Evolutionary conservation across 2,329 filamentous ascomycete species (phyloP), one percentile per base, ranked within the genome.

Genomic region (Lecanicillium sp.): DNA sequence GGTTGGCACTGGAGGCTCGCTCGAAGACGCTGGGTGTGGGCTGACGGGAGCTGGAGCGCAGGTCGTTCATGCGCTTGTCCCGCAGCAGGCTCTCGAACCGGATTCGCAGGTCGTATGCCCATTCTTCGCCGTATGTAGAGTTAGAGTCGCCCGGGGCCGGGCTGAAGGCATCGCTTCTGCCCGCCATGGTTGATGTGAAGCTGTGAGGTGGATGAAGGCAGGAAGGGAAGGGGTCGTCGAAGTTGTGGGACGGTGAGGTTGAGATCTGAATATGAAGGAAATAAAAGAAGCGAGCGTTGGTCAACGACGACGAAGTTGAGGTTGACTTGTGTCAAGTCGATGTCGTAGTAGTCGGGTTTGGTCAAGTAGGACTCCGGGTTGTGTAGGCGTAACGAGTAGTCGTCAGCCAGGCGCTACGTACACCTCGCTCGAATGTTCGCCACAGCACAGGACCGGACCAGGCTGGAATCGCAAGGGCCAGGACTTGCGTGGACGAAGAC

Each of bases 81-180:
- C 87, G 85, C 61, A 97, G 76, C 52, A 95, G 73, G 55, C 90
- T 85, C 64, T 95, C 88, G 66, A 96, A 96, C 61, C 89, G 86
- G 59, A 85, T 72, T 44, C 87, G 84, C 59, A 97, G 72, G 51
- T 90, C 87, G 59, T 81, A 77, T 21, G 90, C 88, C 82, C 84
- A 87, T 60, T 79, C 77, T 61, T 90, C 86, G 61, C 84, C 84
- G 58, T 80, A 78, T 6, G 74, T 69, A 32, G 59, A 65, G 53
- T 59, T 57, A 37, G 38, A n/a, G 36, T 60, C 52, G 27, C 55
- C 54, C 29, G 57, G 56, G 48, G 56, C 57, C 36, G 62, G 56
- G 55, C 58, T 56, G 55, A 59, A 59, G 50, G 66, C 61, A 51
- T 59, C 62, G 58, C 60, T 58, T 60, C 62, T 65, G 56, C 65